Conservation (phyloP, 495 filamentous ascomycete genomes). For the Staphylotrichum longicolle region DNA sequence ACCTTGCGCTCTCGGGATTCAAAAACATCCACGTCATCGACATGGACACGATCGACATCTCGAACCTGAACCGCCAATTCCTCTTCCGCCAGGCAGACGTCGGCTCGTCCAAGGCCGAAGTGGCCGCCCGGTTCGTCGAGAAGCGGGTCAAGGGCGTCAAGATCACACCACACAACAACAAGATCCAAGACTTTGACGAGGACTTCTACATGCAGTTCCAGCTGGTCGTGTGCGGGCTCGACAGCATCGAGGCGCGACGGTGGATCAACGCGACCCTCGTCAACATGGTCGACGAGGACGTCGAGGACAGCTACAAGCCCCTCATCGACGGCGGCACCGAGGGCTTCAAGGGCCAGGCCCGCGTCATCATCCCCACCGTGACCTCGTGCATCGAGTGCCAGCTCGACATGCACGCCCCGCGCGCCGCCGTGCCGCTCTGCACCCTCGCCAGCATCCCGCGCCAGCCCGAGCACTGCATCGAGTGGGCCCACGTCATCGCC, state of each 20-base stretch:
- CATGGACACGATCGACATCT: constrained; percentile 99
- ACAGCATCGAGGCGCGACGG: constrained; percentile 92
- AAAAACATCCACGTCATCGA: constrained; percentile 98
- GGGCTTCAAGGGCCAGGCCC: constrained; percentile 96
- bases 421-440: constrained; percentile 91
- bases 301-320: constrained; percentile 80
- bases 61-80: constrained; percentile 97
- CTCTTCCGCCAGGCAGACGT: constrained; percentile 92
- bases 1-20: constrained; percentile 92
- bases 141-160: constrained; percentile 81
- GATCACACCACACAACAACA: constrained; percentile 89
- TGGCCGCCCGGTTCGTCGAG: constrained; percentile 89
- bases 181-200: constrained; percentile 96
- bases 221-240: constrained; percentile 90
- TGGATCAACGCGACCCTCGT: constrained; percentile 98
- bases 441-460: constrained; percentile 95
- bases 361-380: constrained; percentile 87
- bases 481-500: constrained; percentile 90
- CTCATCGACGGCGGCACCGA: constrained; percentile 97
- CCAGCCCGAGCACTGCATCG: constrained; percentile 97
- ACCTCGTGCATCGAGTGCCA: constrained; percentile 98
- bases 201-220: constrained; percentile 98
- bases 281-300: constrained; percentile 71
- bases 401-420: constrained; percentile 94
- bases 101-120: constrained; percentile 88